Evolutionary conservation across 805 yeast species (phyloP).

Genomic region (Schizosaccharomyces cryophilus): DNA sequence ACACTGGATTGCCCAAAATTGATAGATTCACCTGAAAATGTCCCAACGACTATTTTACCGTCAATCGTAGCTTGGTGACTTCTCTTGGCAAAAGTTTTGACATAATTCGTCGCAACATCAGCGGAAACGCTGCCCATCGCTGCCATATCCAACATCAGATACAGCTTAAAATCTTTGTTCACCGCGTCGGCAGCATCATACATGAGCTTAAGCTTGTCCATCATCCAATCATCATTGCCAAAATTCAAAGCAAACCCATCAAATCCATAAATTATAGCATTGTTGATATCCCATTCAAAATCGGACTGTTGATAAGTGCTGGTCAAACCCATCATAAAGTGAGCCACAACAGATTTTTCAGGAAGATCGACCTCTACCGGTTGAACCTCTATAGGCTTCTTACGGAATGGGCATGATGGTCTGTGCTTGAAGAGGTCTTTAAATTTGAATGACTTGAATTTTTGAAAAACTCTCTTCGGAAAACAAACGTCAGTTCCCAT

Average conservation of each 20-base stretch:
- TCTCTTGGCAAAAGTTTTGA: neutral
- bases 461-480: no score
- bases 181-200: slow-evolving; percentile 1
- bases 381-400: neutral
- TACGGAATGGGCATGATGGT: neutral
- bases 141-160: neutral
- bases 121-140: neutral
- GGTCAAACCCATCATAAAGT: slow-evolving; percentile 2
- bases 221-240: slow-evolving; percentile 1
- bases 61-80: neutral
- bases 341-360: neutral
- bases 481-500: no score
- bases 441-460: no score
- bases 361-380: neutral
- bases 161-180: neutral
- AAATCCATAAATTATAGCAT: neutral
- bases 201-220: neutral
- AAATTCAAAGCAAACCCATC: slow-evolving; percentile 2
- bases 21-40: neutral
- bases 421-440: neutral
- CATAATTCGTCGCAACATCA: neutral
- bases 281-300: neutral
- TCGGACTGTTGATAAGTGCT: neutral
- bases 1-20: neutral
- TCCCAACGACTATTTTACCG: neutral